Evolutionary conservation across 192 early-diverging fungal genomes (phyloP).

Genomic region (Rhizophagus sp.): DNA sequence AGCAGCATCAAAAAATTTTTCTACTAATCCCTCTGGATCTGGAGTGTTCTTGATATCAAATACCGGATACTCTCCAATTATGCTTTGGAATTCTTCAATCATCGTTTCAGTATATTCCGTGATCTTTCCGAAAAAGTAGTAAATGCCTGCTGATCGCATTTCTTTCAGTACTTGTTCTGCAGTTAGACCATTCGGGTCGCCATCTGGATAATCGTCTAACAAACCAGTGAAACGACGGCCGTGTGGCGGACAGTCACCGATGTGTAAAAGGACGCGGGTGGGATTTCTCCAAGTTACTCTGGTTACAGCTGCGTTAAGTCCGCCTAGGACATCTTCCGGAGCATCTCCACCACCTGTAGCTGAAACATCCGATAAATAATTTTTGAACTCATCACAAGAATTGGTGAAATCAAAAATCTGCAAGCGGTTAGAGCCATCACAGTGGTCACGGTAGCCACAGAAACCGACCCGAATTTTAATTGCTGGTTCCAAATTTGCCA

Average conservation of each 20-base stretch:
- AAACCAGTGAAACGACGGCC: slow-evolving; percentile 5
- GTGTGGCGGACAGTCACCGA: slow-evolving; percentile 30
- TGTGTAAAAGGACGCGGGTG: slow-evolving; percentile 20
- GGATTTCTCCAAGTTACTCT: slow-evolving; percentile 16
- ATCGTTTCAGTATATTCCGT: slow-evolving; percentile 23
- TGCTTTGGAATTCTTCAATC: background rate
- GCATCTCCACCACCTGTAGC: background rate
- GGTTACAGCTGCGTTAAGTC: slow-evolving; percentile 25
- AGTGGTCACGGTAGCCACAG: slow-evolving; percentile 29
- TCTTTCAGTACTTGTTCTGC: slow-evolving; percentile 22
- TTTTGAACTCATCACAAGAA: background rate
- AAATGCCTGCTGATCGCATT: slow-evolving; percentile 8
- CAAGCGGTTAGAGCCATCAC: background rate
- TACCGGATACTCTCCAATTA: no score
- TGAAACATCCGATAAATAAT: background rate
- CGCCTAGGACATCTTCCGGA: slow-evolving; percentile 19
- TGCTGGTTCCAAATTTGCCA: background rate
- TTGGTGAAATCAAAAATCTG: background rate
- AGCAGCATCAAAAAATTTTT: no score
- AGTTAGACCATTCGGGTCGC: slow-evolving; percentile 29
- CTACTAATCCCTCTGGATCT: no score
- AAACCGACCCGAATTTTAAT: slow-evolving; percentile 26
- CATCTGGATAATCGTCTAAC: slow-evolving; percentile 18
- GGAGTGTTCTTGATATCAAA: no score
- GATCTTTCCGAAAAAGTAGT: slow-evolving; percentile 30